Conservation (phyloP, 176 grass and related monocot genomes). For the Secale cereale region DNA sequence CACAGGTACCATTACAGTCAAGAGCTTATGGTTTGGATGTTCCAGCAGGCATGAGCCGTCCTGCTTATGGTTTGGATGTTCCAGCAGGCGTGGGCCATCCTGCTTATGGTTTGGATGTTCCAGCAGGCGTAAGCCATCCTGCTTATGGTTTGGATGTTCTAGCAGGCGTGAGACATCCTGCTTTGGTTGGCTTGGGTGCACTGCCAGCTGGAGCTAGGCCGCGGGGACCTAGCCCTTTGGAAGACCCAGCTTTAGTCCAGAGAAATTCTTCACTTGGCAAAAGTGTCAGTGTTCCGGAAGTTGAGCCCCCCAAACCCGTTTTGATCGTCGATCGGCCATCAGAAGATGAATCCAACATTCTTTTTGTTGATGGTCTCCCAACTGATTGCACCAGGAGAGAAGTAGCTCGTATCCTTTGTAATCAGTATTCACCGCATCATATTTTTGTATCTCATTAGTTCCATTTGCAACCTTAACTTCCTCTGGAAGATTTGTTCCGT, state of each 20-base stretch:
- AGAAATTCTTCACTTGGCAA: conserved; percentile 41
- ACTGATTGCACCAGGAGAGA: conserved; percentile 87
- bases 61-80: conserved; percentile 47
- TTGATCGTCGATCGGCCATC: conserved; percentile 32
- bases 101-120: conserved; percentile 32
- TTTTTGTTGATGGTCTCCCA: conserved; percentile 85
- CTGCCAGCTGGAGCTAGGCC: conserved; percentile 27
- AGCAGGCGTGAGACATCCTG: conserved; percentile 18
- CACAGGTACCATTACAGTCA: conserved; percentile 43
- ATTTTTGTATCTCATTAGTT: conserved; percentile 19
- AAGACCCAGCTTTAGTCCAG: conserved; percentile 40
- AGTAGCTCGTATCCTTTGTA: conserved; percentile 76
- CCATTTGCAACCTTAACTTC: conserved; percentile 43
- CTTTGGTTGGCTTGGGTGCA: conserved; percentile 26
- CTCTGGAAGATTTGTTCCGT: conserved; percentile 65
- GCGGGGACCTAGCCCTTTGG: conserved; percentile 36
- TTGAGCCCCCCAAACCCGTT: conserved; percentile 20
- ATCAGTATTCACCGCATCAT: background rate
- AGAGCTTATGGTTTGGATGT: conserved; percentile 41
- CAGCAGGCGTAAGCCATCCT: conserved; percentile 15
- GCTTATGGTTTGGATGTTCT: conserved; percentile 30
- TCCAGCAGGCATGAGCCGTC: conserved; percentile 16
- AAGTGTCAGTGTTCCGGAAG: conserved; percentile 25
- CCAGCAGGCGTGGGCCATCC: conserved; percentile 1
- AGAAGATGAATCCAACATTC: conserved; percentile 64